Conservation (phyloP, 768 basidiomycete genomes). For the Auricularia sp. region DNA sequence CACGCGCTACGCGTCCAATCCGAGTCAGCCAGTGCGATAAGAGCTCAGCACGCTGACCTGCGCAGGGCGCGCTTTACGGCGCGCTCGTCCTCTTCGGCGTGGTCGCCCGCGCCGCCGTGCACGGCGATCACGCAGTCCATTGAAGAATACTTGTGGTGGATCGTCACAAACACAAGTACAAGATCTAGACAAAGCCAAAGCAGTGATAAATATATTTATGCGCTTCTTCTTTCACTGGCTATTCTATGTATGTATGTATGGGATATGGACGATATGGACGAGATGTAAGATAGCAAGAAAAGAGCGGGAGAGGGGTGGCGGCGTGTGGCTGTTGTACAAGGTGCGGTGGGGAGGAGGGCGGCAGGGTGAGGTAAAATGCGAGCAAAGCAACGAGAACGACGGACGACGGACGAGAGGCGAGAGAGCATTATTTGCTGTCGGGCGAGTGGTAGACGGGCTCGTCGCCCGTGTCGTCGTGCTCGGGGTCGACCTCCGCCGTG, state of each 20-base stretch:
- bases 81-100: slow-evolving; percentile 37
- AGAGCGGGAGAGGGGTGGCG: neutral
- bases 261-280: neutral
- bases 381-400: neutral
- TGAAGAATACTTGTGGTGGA: too few species aligned
- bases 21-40: neutral
- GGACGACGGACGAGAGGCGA: too few species aligned
- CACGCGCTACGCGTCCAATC: slow-evolving; percentile 43
- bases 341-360: neutral
- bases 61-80: slow-evolving; percentile 47
- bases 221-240: too few species aligned
- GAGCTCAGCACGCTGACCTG: slow-evolving; percentile 29
- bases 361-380: neutral
- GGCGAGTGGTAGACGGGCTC: slow-evolving; percentile 1
- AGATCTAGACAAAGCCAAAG: too few species aligned
- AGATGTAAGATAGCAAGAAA: neutral
- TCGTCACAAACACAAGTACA: too few species aligned
- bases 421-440: neutral
- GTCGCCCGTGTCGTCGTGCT: slow-evolving; percentile 2
- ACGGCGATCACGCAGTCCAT: slow-evolving; percentile 35
- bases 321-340: neutral
- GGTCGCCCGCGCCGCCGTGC: slow-evolving; percentile 74
- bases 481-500: neutral
- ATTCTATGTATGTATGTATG: neutral
- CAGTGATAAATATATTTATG: too few species aligned